phyloP scores from a whole-genome alignment of 2,329 filamentous ascomycete species.

The Venturia aucupariae region DNA sequence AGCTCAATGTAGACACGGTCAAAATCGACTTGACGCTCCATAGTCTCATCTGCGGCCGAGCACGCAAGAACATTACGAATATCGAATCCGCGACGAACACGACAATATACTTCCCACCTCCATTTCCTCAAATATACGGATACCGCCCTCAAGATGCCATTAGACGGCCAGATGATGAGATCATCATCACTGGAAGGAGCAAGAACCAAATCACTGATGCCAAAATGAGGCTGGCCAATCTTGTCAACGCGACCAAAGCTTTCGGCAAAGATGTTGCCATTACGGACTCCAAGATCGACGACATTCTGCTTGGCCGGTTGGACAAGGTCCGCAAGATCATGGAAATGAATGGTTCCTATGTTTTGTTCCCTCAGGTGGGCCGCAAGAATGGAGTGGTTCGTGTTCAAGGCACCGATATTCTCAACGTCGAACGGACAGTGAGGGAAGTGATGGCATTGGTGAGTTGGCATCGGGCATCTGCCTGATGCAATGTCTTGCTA shows the following conservation, averaged over 20 bases:
- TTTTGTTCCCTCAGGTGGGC: constrained; percentile 81
- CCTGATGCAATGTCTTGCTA: constrained; percentile 19
- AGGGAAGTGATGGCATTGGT: constrained; percentile 92
- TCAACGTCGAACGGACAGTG: constrained; percentile 90
- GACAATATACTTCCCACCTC: constrained; percentile 94
- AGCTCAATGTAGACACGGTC: constrained; percentile 65
- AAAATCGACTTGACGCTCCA: constrained; percentile 82
- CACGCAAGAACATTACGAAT: constrained; percentile 93
- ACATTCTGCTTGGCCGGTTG: constrained; percentile 77
- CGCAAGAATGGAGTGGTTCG: constrained; percentile 76
- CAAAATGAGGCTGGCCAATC: constrained; percentile 83
- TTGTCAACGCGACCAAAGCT: constrained; percentile 67
- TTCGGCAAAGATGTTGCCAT: constrained; percentile 85
- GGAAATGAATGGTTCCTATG: constrained; percentile 90
- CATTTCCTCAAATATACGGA: constrained; percentile 84
- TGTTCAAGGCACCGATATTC: constrained; percentile 84
- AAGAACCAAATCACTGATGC: constrained; percentile 77
- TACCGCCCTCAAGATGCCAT: constrained; percentile 78
- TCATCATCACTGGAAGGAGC: constrained; percentile 89
- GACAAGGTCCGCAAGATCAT: constrained; percentile 98
- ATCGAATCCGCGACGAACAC: constrained; percentile 94
- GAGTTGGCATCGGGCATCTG: constrained; percentile 31
- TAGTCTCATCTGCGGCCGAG: constrained; percentile 84
- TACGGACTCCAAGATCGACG: constrained; percentile 87
- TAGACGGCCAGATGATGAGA: constrained; percentile 75